Evolutionary conservation across 2,329 filamentous ascomycete genomes (phyloP), one percentile per base, ranked within the genome.

Genomic region (Neoarthrinium moseri): DNA sequence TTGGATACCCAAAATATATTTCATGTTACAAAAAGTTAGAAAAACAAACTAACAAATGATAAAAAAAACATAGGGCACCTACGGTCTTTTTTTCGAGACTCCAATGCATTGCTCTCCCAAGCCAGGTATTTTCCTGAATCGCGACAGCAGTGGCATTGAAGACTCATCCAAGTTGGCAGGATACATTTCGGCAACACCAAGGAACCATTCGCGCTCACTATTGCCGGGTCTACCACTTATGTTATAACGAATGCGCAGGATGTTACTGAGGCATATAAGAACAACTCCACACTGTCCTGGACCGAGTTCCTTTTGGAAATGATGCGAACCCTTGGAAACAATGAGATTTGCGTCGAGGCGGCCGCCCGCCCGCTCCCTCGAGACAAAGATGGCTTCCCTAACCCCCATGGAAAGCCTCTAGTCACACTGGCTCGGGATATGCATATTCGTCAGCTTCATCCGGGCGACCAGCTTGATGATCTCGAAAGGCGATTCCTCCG

Each of bases 121-220:
- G 41, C 4, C 41, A 44, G 18, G 20, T 35, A 12, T 8, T 44
- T 36, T 12, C 21, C 5, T 45, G 37, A 15, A 37, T 45, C 24
- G 23, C 17, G 6, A 26, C 37, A 18, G 21, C 42, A 8, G 38
- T 37, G 7, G 23, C 42, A 2, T 30, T 45, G 21, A 27, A 37
- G n/a, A 37, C 32, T 18, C 33, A 18, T 13, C 33, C 42, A 15
- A 45, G 42, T 32, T 45, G 38, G 17, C n/a, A 35, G 30, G 18
- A 29, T 24, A 24, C 17, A 38, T 20, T 24, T 51, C 42, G 36
- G 37, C 27, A 43, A 46, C 23, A 49, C 38, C n/a, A 48, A 51
- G 5, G 54, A 57, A 10, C 60, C 58, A 1, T 61, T 60, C 38
- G 47, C 57, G 8, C 36, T 63, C 5, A 57, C 54, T 2, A 45